These are phyloP conservation scores for Suillus subluteus DNA, from an alignment of 768 basidiomycete species.

Conservation along the genomic window DNA sequence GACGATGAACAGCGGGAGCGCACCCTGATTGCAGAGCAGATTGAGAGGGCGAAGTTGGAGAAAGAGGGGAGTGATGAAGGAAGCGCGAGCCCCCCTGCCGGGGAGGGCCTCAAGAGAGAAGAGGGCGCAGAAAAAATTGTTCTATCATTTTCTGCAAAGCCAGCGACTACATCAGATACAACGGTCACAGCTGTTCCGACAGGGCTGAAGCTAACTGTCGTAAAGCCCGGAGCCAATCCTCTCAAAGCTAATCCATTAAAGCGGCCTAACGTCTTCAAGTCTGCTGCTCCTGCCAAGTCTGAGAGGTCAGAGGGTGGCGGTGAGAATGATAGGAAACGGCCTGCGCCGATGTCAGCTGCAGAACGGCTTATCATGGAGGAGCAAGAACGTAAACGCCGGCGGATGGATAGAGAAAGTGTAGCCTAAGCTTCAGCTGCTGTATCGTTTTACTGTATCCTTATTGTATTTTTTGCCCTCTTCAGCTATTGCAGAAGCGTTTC, in stretches of 20 bases:
- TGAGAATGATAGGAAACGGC: conserved; percentile 60
- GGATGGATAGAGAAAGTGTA: conserved; percentile 59
- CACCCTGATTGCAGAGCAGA: conserved; percentile 87
- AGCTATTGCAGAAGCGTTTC: not conserved
- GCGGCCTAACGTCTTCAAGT: conserved; percentile 76
- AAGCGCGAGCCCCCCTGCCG: conserved; percentile 43
- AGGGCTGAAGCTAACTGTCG: conserved; percentile 64
- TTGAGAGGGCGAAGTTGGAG: conserved; percentile 78
- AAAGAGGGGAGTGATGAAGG: conserved; percentile 38
- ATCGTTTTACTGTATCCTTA: conserved; percentile 10
- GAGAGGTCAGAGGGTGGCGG: conserved; percentile 35
- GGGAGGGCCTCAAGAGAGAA: conserved; percentile 71
- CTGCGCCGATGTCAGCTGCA: conserved; percentile 74
- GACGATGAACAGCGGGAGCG: conserved; percentile 97
- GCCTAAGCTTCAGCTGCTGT: conserved; percentile 15
- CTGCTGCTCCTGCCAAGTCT: conserved; percentile 38
- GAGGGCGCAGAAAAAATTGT: conserved; percentile 76
- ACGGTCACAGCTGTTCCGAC: conserved; percentile 36
- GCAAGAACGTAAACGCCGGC: conserved; percentile 83
- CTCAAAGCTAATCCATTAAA: conserved; percentile 73
- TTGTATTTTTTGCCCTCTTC: conserved; percentile 9
- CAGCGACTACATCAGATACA: conserved; percentile 33
- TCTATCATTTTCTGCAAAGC: conserved; percentile 69
- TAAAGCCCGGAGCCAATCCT: conserved; percentile 50
- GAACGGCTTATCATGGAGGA: conserved; percentile 90